A percentile compares a stretch with the other conserved stretches of the same genome.
These are phyloP conservation scores for Aulographum hederae DNA, from an alignment of 2,329 filamentous ascomycete species.

Conservation along the genomic window DNA sequence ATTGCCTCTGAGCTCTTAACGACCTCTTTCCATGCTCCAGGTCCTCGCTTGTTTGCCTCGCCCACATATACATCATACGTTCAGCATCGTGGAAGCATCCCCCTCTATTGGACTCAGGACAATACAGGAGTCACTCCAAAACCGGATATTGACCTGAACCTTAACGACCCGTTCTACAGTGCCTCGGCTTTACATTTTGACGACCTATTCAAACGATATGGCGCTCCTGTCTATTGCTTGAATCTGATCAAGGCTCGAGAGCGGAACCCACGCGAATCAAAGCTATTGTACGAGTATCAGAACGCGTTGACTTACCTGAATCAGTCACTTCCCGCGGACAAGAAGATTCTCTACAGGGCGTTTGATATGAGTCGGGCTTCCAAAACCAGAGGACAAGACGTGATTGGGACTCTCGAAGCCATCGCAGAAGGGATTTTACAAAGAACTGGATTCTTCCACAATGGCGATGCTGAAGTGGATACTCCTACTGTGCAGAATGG, in stretches of 20 bases:
- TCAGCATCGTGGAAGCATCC: conserved; percentile 91
- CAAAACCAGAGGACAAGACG: conserved; percentile 78
- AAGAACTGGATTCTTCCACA: conserved; percentile 86
- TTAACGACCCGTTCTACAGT: conserved; percentile 92
- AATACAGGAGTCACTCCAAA: conserved; percentile 90
- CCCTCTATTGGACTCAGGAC: conserved; percentile 93
- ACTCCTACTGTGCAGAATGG: conserved; percentile 68
- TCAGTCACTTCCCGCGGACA: conserved; percentile 68
- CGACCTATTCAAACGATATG: conserved; percentile 83
- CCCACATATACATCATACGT: conserved; percentile 92
- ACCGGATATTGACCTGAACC: conserved; percentile 83
- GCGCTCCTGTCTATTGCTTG: conserved; percentile 75
- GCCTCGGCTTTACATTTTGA: conserved; percentile 91
- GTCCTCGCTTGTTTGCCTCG: conserved; percentile 67
- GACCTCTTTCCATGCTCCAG: conserved; percentile 88
- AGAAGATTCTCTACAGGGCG: conserved; percentile 82
- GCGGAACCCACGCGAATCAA: conserved; percentile 76
- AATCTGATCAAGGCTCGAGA: conserved; percentile 80
- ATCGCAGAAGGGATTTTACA: conserved; percentile 78
- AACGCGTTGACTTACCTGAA: conserved; percentile 82
- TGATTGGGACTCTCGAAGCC: conserved; percentile 76
- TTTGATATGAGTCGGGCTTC: conserved; percentile 98
- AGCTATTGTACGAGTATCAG: conserved; percentile 73
- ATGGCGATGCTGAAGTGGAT: conserved; percentile 54
- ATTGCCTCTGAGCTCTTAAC: conserved; percentile 90